Percentiles rank a stretch among this genome's conserved stretches.
These are phyloP conservation scores for Pseudogymnoascus sp. DNA, from an alignment of 2,329 filamentous ascomycete genomes.

Conservation along the genomic window DNA sequence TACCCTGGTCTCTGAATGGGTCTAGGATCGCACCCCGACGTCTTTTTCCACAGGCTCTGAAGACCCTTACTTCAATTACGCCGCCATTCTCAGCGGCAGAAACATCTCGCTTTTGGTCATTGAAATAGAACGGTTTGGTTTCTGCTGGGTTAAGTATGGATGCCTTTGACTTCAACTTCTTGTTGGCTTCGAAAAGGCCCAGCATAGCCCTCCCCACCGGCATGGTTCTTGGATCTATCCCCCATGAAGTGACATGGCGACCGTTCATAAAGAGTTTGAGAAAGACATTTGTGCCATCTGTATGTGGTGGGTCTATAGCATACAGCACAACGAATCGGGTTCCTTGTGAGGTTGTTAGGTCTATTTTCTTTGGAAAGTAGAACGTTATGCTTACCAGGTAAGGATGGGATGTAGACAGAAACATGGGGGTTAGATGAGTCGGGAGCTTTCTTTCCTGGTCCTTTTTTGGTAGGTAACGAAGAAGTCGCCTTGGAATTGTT, in stretches of 20 bases:
- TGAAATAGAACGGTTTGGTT: constrained; percentile 42
- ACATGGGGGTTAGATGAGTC: constrained; percentile 29
- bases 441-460: neutral
- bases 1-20: constrained; percentile 38
- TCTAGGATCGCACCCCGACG: constrained; percentile 34
- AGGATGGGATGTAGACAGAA: constrained; percentile 49
- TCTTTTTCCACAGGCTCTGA: constrained; percentile 41
- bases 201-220: constrained; percentile 34
- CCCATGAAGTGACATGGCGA: constrained; percentile 43
- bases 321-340: constrained; percentile 47
- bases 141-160: constrained; percentile 34
- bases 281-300: constrained; percentile 36
- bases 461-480: neutral
- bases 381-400: constrained; percentile 33
- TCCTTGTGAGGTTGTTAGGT: constrained; percentile 27
- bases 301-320: constrained; percentile 29
- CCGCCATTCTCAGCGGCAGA: constrained; percentile 45
- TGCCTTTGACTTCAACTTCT: constrained; percentile 32
- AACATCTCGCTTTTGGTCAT: constrained; percentile 19
- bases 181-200: constrained; percentile 41
- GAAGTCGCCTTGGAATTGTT: neutral
- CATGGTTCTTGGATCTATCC: constrained; percentile 33
- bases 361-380: neutral
- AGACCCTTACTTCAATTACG: constrained; percentile 44
- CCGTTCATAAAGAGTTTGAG: constrained; percentile 51